These are phyloP conservation scores for Alternaria gansuensis DNA, from an alignment of 2,329 filamentous ascomycete genomes.

Conservation along the genomic window DNA sequence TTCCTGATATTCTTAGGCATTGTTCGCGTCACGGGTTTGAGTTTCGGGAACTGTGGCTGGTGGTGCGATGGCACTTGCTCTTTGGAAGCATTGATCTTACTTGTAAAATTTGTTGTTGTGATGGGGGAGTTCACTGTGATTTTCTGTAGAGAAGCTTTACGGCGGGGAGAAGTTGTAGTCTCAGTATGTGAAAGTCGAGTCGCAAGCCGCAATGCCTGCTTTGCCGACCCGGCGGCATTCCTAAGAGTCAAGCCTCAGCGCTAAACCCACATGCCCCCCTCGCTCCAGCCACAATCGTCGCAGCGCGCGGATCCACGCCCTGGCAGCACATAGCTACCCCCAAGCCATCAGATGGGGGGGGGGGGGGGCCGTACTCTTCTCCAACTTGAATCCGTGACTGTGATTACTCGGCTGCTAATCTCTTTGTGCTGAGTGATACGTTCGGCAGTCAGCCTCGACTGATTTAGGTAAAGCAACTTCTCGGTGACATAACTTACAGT, in stretches of 20 bases:
- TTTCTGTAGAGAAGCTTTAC: background rate
- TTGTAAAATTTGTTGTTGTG: background rate
- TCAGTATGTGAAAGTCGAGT: background rate
- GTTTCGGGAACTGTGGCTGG: constrained; percentile 10
- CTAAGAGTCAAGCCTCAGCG: constrained; percentile 5
- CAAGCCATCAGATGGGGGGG: constrained; percentile 18
- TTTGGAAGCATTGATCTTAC: constrained; percentile 1
- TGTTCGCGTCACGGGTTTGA: background rate
- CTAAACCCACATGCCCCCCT: constrained; percentile 12
- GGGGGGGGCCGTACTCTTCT: no score
- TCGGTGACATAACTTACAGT: background rate
- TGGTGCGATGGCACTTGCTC: constrained; percentile 6
- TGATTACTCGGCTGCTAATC: constrained; percentile 14
- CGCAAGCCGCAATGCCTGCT: constrained; percentile 3
- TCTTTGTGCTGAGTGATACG: constrained; percentile 12
- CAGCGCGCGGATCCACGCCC: constrained; percentile 8
- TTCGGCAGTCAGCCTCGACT: constrained; percentile 13
- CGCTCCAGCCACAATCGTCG: constrained; percentile 22
- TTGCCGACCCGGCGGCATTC: constrained; percentile 12
- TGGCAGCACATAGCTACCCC: constrained; percentile 13
- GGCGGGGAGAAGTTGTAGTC: no score
- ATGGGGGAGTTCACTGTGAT: background rate
- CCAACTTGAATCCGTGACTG: constrained; percentile 12
- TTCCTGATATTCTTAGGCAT: background rate
- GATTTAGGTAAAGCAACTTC: constrained; percentile 3